Evolutionary conservation across 208 protist species (phyloP).

Genomic region (Phytomonas sp.): DNA sequence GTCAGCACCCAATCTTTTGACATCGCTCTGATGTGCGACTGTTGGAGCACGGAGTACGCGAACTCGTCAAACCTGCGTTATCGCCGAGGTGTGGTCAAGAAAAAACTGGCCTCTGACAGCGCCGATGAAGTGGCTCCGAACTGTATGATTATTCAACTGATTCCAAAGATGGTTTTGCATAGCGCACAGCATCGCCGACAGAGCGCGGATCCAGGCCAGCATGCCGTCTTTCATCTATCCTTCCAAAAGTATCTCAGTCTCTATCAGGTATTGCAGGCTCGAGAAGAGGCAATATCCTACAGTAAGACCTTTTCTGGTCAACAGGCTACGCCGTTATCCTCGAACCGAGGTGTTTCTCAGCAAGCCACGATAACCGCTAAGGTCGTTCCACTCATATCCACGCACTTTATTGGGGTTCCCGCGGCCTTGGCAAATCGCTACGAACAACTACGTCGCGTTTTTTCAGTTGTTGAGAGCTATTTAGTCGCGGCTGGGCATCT

Average conservation of each 20-base stretch:
- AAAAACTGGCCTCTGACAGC: constrained; percentile 2
- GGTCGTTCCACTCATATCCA: constrained; percentile 23
- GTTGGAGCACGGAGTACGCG: constrained; percentile 44
- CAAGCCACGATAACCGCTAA: constrained; percentile 3
- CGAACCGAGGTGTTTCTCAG: constrained; percentile 1
- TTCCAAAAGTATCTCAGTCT: constrained; percentile 60
- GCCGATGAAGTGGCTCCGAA: neutral
- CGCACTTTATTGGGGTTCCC: constrained; percentile 40
- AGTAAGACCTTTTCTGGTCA: constrained; percentile 8
- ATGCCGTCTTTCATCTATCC: constrained; percentile 56
- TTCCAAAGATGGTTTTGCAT: constrained; percentile 73
- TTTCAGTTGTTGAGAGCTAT: constrained; percentile 42
- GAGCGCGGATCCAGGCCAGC: constrained; percentile 52
- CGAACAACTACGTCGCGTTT: constrained; percentile 44
- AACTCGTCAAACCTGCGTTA: constrained; percentile 42
- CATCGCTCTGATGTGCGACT: constrained; percentile 28
- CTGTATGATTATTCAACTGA: constrained; percentile 66
- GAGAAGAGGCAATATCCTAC: constrained; percentile 37
- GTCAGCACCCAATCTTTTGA: constrained; percentile 40
- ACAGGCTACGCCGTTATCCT: neutral
- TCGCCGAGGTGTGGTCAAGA: constrained; percentile 40
- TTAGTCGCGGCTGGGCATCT: constrained; percentile 48
- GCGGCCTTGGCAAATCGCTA: constrained; percentile 46
- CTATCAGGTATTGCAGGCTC: constrained; percentile 63
- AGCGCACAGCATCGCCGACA: constrained; percentile 58